phyloP scores from a whole-genome alignment of 2,329 filamentous ascomycete genomes.

The Penicillium sp. region DNA sequence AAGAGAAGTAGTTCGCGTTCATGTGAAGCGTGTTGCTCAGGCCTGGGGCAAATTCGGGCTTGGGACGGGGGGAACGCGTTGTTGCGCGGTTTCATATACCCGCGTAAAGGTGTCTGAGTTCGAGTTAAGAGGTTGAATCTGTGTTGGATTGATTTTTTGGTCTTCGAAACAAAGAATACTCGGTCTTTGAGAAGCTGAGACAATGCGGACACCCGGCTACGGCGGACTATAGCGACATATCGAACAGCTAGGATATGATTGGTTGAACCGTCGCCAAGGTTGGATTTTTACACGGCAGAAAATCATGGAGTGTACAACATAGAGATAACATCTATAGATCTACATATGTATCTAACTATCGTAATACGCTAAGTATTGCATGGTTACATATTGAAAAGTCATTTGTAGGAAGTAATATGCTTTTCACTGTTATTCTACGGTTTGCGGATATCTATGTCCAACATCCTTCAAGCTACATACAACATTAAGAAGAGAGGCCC shows the following conservation, averaged over 20 bases:
- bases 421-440: neutral
- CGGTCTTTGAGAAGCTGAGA: slow-evolving; percentile 1
- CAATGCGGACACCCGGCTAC: neutral
- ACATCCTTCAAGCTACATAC: neutral
- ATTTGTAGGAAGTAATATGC: too few species aligned
- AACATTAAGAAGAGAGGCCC: neutral
- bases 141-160: neutral
- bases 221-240: neutral
- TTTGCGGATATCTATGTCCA: neutral
- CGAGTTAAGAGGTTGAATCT: neutral
- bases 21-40: slow-evolving; percentile 2
- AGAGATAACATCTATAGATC: neutral
- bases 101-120: neutral
- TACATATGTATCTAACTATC: neutral
- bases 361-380: neutral
- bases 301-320: neutral
- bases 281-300: neutral
- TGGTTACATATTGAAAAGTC: neutral
- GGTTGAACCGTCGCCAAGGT: neutral
- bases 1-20: neutral
- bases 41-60: neutral
- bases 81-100: neutral
- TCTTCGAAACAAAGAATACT: slow-evolving; percentile 3
- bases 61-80: neutral
- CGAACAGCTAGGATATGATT: neutral